Percentiles rank a stretch among this genome's conserved stretches.
These are phyloP conservation scores for Fusarium hostae DNA, from an alignment of 2,329 filamentous ascomycete species.

Conservation along the genomic window DNA sequence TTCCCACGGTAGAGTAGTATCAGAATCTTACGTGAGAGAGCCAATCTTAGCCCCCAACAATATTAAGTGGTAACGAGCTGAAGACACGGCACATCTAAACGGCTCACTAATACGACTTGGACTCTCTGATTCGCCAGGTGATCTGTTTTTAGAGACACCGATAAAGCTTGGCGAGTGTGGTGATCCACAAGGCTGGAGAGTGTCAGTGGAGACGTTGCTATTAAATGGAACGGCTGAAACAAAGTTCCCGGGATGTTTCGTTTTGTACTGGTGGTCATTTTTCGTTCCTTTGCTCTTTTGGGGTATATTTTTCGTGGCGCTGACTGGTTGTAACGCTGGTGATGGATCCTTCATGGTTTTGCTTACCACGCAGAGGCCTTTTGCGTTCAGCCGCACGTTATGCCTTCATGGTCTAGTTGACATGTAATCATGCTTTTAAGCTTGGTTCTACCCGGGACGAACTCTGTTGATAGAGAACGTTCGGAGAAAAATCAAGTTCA, in stretches of 20 bases:
- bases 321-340: neutral
- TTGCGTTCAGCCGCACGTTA: neutral
- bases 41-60: conserved; percentile 15
- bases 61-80: conserved; percentile 1
- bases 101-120: neutral
- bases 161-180: conserved; percentile 6
- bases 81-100: neutral
- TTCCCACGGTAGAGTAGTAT: neutral
- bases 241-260: neutral
- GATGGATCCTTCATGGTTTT: neutral
- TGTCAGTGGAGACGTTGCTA: neutral
- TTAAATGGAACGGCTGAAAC: neutral
- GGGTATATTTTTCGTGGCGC: neutral
- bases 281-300: neutral
- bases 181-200: conserved; percentile 14
- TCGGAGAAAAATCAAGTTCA: neutral
- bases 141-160: neutral
- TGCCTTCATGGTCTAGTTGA: neutral
- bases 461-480: too few species aligned
- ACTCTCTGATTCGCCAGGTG: neutral
- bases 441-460: neutral
- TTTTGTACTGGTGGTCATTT: neutral
- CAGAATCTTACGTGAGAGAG: conserved; percentile 24
- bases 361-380: neutral
- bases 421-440: neutral